phyloP scores from a whole-genome alignment of 2,329 filamentous ascomycete species.

The Amphichorda felina region DNA sequence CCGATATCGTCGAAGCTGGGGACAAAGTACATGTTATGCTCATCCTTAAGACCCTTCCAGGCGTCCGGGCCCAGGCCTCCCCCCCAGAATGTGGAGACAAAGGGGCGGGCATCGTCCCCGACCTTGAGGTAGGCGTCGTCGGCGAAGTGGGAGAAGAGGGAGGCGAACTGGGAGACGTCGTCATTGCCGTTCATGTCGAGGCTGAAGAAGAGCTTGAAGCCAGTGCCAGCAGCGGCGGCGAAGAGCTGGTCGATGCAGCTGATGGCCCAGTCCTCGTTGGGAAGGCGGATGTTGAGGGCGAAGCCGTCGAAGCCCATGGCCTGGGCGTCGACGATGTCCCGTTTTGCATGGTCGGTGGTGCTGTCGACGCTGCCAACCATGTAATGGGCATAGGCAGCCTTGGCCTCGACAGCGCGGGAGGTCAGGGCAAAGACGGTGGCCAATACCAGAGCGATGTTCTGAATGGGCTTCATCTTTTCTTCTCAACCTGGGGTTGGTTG shows the following conservation, averaged over 20 bases:
- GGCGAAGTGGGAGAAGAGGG: slow-evolving; percentile 2
- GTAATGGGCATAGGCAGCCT: not conserved
- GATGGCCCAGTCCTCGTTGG: slow-evolving; percentile 2
- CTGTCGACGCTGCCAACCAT: slow-evolving; percentile 2
- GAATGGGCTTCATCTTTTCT: too few species aligned
- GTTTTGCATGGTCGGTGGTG: slow-evolving; percentile 6
- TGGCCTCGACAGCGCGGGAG: too few species aligned
- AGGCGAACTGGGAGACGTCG: slow-evolving; percentile 3
- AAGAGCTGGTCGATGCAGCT: slow-evolving; percentile 4
- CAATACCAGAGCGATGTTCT: too few species aligned
- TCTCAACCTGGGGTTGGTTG: too few species aligned
- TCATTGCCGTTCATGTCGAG: slow-evolving; percentile 4
- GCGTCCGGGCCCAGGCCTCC: slow-evolving; percentile 1
- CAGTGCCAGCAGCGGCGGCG: slow-evolving; percentile 2
- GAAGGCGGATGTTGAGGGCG: slow-evolving; percentile 15
- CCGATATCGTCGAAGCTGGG: slow-evolving; percentile 4
- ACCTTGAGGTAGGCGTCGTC: slow-evolving; percentile 4
- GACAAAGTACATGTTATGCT: slow-evolving; percentile 5
- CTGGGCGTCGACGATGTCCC: slow-evolving; percentile 8
- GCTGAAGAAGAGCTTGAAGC: slow-evolving; percentile 8
- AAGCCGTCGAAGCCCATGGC: slow-evolving; percentile 15
- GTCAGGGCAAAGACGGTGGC: too few species aligned
- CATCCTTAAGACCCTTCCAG: slow-evolving; percentile 1
- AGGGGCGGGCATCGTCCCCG: slow-evolving; percentile 2
- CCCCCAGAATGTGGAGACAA: slow-evolving; percentile 6